Base-by-base conservation (phyloP, 495 filamentous ascomycete species). In the Aspergillus conjunctus region DNA sequence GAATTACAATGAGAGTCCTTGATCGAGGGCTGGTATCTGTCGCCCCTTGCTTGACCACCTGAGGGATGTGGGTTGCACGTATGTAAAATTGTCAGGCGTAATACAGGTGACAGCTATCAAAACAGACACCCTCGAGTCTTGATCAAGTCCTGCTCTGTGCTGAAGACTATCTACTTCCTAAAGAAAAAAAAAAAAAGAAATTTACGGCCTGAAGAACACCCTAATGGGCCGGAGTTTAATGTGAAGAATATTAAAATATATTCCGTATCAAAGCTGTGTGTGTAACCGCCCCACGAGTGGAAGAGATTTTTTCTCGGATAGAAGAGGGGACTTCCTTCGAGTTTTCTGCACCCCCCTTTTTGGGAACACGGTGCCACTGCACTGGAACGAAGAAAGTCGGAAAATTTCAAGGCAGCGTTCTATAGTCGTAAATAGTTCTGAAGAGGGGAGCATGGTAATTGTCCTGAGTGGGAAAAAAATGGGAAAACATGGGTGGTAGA, bases 71-170 rank as follows among this genome's bases (percentile, higher is more conserved):
- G 26, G 26, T 26, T 26, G 26, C 26, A 26, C 26, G 9, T 41
- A 41, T 37, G 34, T 5, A n/a, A 41, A 41, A 26, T 5, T 41
- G 37, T 41, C 7, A 41, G 9, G 37, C 9, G 15, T 11, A 41
- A 41, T 41, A 41, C 37, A 22, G 43, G 33, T 56, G 54, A 56
- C 41, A 56, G 41, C 21, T 56, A 18, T 30, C 37, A 11, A 4
- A 41, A 48, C 43, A 48, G 45, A 12, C 9, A 2, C 3, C 34
- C 18, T 6, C 18, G 32, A 30, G 20, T 44, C 34, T 4, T 32
- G 58, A 54, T 31, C 58, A 54, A 18, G 18, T 15, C 34, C 50
- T 60, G 58, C 50, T 54, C 58, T 51, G 51, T 53, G 51, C 30
- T 53, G 51, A 14, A 31, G 48, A 41, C 31, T 56, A 32, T 26